phyloP scores from a whole-genome alignment of 1,284 basidiomycete species.

The Cutaneotrichosporon curvatum region DNA sequence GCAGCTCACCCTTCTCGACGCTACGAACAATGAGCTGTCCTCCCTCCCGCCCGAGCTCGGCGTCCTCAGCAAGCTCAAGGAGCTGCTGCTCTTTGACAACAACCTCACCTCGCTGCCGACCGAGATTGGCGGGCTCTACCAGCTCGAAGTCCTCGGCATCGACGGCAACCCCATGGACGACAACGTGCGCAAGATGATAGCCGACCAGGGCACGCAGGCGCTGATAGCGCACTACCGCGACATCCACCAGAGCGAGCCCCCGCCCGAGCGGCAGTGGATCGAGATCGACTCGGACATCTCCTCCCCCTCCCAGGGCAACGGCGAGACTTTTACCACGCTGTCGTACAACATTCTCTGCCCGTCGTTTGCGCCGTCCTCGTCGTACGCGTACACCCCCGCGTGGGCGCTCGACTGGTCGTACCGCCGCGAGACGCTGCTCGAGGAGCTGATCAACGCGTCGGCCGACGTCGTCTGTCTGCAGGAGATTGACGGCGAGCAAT shows the following conservation, averaged over 20 bases:
- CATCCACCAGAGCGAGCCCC: slow-evolving; percentile 50
- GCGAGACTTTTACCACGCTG: slow-evolving; percentile 69
- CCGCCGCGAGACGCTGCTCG: slow-evolving; percentile 81
- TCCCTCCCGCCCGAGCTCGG: slow-evolving; percentile 82
- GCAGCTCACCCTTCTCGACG: slow-evolving; percentile 83
- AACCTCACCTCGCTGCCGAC: slow-evolving; percentile 73
- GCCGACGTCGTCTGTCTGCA: slow-evolving; percentile 86
- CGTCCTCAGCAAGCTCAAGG: slow-evolving; percentile 81
- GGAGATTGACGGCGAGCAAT: slow-evolving; percentile 89
- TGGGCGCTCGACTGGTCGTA: slow-evolving; percentile 97
- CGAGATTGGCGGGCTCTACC: slow-evolving; percentile 85
- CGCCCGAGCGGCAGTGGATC: slow-evolving; percentile 79
- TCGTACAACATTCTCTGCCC: slow-evolving; percentile 96
- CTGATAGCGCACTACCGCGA: slow-evolving; percentile 85
- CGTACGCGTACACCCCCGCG: slow-evolving; percentile 94
- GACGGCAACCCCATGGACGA: slow-evolving; percentile 92
- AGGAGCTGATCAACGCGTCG: slow-evolving; percentile 74
- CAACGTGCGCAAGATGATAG: slow-evolving; percentile 68
- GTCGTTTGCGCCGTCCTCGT: slow-evolving; percentile 74
- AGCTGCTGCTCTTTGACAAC: slow-evolving; percentile 95
- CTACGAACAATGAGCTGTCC: slow-evolving; percentile 79
- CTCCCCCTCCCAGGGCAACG: slow-evolving; percentile 51
- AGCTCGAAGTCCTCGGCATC: slow-evolving; percentile 86
- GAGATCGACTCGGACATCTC: slow-evolving; percentile 61
- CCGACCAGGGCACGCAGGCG: slow-evolving; percentile 85